Evolutionary conservation across 164 flowering plant genomes (phyloP), one percentile per base, ranked within the genome.

Genomic region (Berberis vulgaris): DNA sequence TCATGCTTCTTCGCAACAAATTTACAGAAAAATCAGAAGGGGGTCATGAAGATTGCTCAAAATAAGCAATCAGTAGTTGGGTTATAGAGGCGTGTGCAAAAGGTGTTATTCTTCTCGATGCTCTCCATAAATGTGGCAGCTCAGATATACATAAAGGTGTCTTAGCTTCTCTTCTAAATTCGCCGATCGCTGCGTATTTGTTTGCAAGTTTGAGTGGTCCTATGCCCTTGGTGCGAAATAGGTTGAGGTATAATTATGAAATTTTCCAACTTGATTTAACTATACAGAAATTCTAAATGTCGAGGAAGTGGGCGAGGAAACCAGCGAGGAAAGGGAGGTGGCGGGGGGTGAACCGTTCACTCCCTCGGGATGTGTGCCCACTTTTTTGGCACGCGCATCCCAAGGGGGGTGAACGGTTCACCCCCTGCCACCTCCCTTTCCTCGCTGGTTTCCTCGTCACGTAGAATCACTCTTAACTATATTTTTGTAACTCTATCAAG

Each of bases 181-280:
- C 97, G 98, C 72, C 81, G 44, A 60, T 55, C 66, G 91, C 86
- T 63, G 73, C 63, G 67, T 62, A 69, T 13, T 54, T 69, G 53
- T 72, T 83, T 46, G 70, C 59, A 52, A 65, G 60, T 69, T 65
- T 91, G 67, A 78, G 79, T 63, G 71, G 73, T 71, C 95, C 96
- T 49, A 50, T 43, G 47, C 57, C 79, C 63, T 67, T 93, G 77
- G 83, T 93, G 68, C 83, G 81, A 61, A 82, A 60, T 93, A 94
- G 94, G 95, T 86, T 66, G 87, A 90, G 97, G 98, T 91, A 86
- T 60, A 41, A 57, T 68, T n/a, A 26, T 55, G n/a, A 47, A 26
- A 26, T 26, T 26, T 50, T 53, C 6, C 45, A 7, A 55, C 61
- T 26, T 26, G 26, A 26, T 26, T 26, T 41, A 43, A 7, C 53